Conservation (phyloP, 2,329 filamentous ascomycete species). For the Colletotrichum nymphaeae region DNA sequence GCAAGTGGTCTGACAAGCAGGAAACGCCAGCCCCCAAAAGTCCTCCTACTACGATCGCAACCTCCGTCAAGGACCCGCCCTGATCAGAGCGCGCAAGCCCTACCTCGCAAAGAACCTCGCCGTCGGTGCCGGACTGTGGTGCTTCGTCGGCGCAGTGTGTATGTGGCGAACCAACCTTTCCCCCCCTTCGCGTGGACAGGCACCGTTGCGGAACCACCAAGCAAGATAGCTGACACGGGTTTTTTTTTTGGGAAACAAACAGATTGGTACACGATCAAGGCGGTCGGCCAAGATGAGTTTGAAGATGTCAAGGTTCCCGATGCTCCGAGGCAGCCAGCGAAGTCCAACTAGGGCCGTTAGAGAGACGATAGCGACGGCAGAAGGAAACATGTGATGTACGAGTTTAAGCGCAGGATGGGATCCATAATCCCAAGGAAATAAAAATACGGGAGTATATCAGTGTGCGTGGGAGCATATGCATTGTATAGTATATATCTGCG, state of each 20-base stretch:
- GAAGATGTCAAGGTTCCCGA: slow-evolving; percentile 93
- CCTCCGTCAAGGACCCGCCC: slow-evolving; percentile 86
- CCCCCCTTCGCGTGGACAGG: no score
- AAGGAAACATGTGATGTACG: neutral
- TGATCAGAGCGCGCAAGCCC: slow-evolving; percentile 90
- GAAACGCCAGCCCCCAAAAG: slow-evolving; percentile 53
- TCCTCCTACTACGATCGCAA: slow-evolving; percentile 91
- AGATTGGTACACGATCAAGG: slow-evolving; percentile 77
- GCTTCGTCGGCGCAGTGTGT: slow-evolving; percentile 89
- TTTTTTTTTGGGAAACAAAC: neutral
- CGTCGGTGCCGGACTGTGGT: slow-evolving; percentile 80
- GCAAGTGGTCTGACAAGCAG: slow-evolving; percentile 30
- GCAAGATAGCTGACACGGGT: slow-evolving; percentile 4
- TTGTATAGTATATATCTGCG: slow-evolving; percentile 30
- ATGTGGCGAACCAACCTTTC: slow-evolving; percentile 54
- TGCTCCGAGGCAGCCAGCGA: slow-evolving; percentile 65
- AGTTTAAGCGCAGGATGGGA: neutral
- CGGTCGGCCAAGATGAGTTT: slow-evolving; percentile 96
- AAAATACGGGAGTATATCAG: neutral
- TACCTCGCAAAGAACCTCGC: slow-evolving; percentile 91
- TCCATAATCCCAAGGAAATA: neutral
- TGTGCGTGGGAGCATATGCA: slow-evolving; percentile 8
- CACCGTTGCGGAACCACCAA: no score
- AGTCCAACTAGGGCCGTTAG: slow-evolving; percentile 42
- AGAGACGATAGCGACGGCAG: neutral